Evolutionary conservation across 331 rosid species (phyloP), one percentile per base, ranked within the genome.

Genomic region (Cydonia oblonga): DNA sequence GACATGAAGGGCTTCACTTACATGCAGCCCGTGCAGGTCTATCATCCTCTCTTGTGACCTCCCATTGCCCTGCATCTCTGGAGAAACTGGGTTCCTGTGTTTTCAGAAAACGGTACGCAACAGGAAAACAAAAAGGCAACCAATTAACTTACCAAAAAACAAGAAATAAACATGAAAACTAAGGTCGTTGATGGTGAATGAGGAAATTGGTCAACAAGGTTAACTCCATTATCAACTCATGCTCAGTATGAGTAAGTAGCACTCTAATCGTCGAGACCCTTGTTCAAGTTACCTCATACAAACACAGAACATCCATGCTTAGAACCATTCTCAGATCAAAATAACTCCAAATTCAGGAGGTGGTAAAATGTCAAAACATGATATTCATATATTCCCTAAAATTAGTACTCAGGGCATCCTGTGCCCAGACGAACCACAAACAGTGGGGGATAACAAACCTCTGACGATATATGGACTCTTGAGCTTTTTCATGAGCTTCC

Each of bases 401-500:
- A 57, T 46, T 53, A 9, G 49, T 22, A 73, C 12, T 46, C 11
- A 19, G 38, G 53, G 57, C 52, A 52, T 32, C 20, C 13, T 70
- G 13, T 15, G 70, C 46, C 32, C 58, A 60, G 38, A 69, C 12
- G 32, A 67, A 58, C 61, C 70, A 68, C 57, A 26, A 76, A 44
- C 46, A 79, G 28, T 54, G 26, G 73, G 54, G 65, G 81, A 79
- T 63, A 75, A 82, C 92, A 83, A 80, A 93, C 98, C 98, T 93
- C 85, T 90, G 92, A 44, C 95, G 93, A 78, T 90, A 93, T 73
- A 93, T 93, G 61, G 98, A 90, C 67, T 89, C 98, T 81, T 93
- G 97, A 62, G 98, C 97, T 73, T 91, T 90, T 74, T 88, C 97
- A 75, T 93, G 98, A 70, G 98, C 97, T 57, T 89, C 92, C 83